A percentile compares a stretch with the other conserved stretches of the same genome.
These are phyloP conservation scores for Vitis cinerea DNA, from an alignment of 164 flowering plant species.

Conservation along the genomic window DNA sequence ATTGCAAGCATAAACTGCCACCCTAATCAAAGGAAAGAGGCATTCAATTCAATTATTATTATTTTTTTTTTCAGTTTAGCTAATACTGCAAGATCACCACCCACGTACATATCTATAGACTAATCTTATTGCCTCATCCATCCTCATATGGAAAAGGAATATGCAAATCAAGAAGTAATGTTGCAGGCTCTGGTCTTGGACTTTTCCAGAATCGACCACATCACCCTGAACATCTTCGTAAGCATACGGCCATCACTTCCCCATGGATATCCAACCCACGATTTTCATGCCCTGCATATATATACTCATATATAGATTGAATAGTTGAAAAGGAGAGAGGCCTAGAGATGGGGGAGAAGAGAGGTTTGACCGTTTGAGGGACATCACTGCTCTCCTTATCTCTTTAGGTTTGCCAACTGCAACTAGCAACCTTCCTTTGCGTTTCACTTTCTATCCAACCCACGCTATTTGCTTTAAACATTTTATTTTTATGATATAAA, in stretches of 20 bases:
- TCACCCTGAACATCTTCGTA: slow-evolving; percentile 83
- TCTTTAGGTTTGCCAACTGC: slow-evolving; percentile 16
- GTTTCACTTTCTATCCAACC: too few species aligned
- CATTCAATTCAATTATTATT: too few species aligned
- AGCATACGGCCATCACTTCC: slow-evolving; percentile 78
- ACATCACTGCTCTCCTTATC: slow-evolving; percentile 13
- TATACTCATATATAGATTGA: neutral
- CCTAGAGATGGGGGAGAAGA: neutral
- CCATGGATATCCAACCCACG: slow-evolving; percentile 53
- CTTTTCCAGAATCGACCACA: slow-evolving; percentile 80
- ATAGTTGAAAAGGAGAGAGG: neutral
- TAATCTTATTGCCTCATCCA: neutral
- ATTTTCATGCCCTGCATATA: slow-evolving; percentile 38
- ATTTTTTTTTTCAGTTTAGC: too few species aligned
- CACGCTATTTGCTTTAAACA: too few species aligned
- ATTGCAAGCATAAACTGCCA: neutral
- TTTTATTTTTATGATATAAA: too few species aligned
- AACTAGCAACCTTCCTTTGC: slow-evolving; percentile 8
- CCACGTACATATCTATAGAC: neutral
- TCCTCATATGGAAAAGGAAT: too few species aligned
- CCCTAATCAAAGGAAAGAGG: neutral
- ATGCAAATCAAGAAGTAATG: slow-evolving; percentile 13
- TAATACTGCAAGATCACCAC: neutral
- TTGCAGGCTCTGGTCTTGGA: slow-evolving; percentile 39
- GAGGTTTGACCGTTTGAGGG: slow-evolving; percentile 12